These are phyloP conservation scores for Stephanocyclus meneghinianus DNA, from an alignment of 352 stramenopile species.

Conservation along the genomic window DNA sequence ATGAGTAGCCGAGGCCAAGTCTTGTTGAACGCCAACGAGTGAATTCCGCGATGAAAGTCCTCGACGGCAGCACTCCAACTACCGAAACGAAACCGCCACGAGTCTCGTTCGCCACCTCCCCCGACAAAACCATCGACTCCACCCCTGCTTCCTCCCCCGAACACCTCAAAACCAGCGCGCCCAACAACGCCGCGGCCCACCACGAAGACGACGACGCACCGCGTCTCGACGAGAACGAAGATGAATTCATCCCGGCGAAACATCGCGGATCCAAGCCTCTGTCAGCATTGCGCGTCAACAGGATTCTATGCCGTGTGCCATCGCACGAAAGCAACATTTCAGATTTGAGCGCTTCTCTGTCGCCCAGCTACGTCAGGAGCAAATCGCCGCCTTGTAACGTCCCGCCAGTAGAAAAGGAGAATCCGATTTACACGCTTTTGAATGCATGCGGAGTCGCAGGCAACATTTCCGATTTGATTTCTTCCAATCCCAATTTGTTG, in stretches of 20 bases:
- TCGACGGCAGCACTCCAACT: background rate
- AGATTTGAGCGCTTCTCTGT: slow-evolving; percentile 23
- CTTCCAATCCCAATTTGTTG: background rate
- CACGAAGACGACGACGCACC: background rate
- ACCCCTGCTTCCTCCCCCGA: slow-evolving; percentile 14
- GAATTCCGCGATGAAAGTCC: background rate
- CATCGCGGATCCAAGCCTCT: background rate
- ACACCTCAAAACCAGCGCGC: background rate
- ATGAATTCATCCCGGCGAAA: background rate
- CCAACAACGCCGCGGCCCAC: background rate
- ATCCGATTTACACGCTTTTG: slow-evolving; percentile 7
- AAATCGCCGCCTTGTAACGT: background rate
- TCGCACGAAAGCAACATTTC: slow-evolving; percentile 27
- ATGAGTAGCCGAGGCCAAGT: too few species aligned
- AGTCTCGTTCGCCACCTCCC: slow-evolving; percentile 21
- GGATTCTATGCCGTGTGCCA: slow-evolving; percentile 22
- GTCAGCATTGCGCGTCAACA: slow-evolving; percentile 21
- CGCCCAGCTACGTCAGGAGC: slow-evolving; percentile 8
- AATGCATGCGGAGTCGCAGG: slow-evolving; percentile 25
- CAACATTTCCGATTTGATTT: slow-evolving; percentile 12
- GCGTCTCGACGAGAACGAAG: background rate
- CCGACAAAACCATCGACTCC: slow-evolving; percentile 19
- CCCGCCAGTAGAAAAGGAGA: background rate
- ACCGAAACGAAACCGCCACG: background rate
- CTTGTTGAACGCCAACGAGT: too few species aligned